phyloP scores from a whole-genome alignment of 768 basidiomycete genomes.

The Auriscalpium microsporum region DNA sequence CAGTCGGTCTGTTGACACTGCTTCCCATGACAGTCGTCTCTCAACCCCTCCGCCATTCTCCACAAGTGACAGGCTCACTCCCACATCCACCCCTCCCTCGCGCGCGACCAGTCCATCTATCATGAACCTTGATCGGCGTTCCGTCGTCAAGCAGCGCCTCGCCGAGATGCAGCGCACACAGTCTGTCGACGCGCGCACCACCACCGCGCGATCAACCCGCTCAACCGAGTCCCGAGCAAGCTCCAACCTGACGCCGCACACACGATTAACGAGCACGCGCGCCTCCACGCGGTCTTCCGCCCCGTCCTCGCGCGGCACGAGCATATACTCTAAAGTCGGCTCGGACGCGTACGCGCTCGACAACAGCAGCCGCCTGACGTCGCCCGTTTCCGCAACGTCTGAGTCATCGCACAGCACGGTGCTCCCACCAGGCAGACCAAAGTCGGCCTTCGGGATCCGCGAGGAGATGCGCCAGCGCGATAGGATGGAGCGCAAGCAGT shows the following conservation, averaged over 20 bases:
- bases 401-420: background rate
- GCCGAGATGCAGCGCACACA: constrained; percentile 42
- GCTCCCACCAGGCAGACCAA: constrained; percentile 1
- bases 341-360: background rate
- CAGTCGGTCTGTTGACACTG: background rate
- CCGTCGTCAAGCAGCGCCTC: constrained; percentile 59
- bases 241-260: background rate
- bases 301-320: background rate
- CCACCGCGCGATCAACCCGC: too few relatives aligned
- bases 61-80: constrained; percentile 6
- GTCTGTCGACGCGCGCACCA: background rate
- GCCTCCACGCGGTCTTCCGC: background rate
- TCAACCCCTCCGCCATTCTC: constrained; percentile 12
- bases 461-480: constrained; percentile 12
- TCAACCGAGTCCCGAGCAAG: too few relatives aligned
- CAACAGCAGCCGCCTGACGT: constrained; percentile 1
- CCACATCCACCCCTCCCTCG: constrained; percentile 19
- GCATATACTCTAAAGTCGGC: background rate
- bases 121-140: constrained; percentile 48
- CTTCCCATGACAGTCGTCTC: background rate
- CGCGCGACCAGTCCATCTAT: constrained; percentile 49
- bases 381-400: constrained; percentile 9
- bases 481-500: background rate
- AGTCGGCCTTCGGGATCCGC: constrained; percentile 14
- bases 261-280: background rate